phyloP scores from a whole-genome alignment of 2,329 filamentous ascomycete genomes.

The Fusarium neocosmosporiellum region DNA sequence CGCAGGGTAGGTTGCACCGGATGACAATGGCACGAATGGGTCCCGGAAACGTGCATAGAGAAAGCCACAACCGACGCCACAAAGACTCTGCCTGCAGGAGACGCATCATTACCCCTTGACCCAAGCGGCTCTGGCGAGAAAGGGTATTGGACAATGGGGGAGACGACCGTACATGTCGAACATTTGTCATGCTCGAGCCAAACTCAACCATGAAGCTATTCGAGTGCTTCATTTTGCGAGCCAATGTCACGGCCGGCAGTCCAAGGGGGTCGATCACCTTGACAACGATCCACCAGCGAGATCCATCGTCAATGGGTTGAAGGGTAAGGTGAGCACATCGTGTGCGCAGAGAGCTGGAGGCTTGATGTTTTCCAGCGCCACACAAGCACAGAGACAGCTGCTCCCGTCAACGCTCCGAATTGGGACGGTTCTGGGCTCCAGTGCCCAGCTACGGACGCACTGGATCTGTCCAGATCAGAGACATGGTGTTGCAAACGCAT shows the following conservation, averaged over 20 bases:
- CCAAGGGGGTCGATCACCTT: slow-evolving; percentile 14
- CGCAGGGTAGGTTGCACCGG: slow-evolving; percentile 14
- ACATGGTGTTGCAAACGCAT: slow-evolving; percentile 23
- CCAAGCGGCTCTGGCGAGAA: background rate
- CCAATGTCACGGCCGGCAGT: background rate
- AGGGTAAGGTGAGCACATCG: slow-evolving; percentile 10
- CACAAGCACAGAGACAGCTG: background rate
- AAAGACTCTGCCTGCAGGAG: slow-evolving; percentile 2
- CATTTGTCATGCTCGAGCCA: slow-evolving; percentile 4
- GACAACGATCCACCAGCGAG: slow-evolving; percentile 24
- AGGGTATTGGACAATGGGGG: background rate
- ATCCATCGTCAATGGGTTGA: background rate
- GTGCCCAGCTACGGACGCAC: background rate
- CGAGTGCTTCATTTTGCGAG: background rate
- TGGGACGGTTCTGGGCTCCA: background rate
- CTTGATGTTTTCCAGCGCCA: slow-evolving; percentile 8
- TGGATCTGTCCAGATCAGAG: slow-evolving; percentile 4
- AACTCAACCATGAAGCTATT: slow-evolving; percentile 8
- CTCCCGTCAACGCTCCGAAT: slow-evolving; percentile 4
- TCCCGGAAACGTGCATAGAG: slow-evolving; percentile 32
- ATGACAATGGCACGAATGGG: slow-evolving; percentile 10
- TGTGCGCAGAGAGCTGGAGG: background rate
- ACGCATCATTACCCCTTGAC: slow-evolving; percentile 5
- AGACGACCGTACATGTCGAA: slow-evolving; percentile 11
- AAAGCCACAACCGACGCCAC: slow-evolving; percentile 37